Percentiles rank a stretch among this genome's conserved stretches.
Evolutionary conservation across 305 asterid genomes (phyloP).

Genomic region (Plantago lanceolata): DNA sequence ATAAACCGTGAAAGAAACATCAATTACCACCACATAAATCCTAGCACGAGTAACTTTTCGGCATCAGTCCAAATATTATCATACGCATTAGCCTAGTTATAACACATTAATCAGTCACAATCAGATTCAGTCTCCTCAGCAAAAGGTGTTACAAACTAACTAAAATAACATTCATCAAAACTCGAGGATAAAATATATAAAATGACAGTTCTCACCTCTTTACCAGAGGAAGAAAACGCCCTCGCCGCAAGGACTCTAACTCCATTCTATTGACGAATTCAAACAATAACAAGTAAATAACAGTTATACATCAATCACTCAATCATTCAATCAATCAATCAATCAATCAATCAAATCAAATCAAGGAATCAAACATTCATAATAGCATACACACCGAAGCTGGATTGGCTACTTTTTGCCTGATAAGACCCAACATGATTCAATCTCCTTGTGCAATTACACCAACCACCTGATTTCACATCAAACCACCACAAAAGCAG

Average conservation of each 20-base stretch:
- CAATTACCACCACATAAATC: not conserved
- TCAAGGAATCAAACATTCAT: not conserved
- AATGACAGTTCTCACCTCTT: constrained; percentile 25
- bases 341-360: constrained; percentile 16
- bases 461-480: constrained; percentile 25
- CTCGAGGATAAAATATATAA: not conserved
- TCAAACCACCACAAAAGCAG: constrained; percentile 23
- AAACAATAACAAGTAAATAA: constrained; percentile 12
- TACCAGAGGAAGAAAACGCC: constrained; percentile 37
- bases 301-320: not conserved
- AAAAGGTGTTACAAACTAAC: not conserved
- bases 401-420: constrained; percentile 27
- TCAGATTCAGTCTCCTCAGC: not conserved
- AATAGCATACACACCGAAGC: constrained; percentile 22
- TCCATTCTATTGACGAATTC: constrained; percentile 32
- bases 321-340: not conserved
- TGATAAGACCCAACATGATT: constrained; percentile 34
- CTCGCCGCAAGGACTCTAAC: constrained; percentile 34
- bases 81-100: not conserved
- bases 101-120: not conserved
- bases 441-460: constrained; percentile 1
- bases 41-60: not conserved
- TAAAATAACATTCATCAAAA: constrained; percentile 4
- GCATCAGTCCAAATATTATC: not conserved
- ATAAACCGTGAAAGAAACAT: not conserved